Evolutionary conservation across 495 filamentous ascomycete genomes (phyloP), one percentile per base, ranked within the genome.

Genomic region (Lentithecium fluviatile): DNA sequence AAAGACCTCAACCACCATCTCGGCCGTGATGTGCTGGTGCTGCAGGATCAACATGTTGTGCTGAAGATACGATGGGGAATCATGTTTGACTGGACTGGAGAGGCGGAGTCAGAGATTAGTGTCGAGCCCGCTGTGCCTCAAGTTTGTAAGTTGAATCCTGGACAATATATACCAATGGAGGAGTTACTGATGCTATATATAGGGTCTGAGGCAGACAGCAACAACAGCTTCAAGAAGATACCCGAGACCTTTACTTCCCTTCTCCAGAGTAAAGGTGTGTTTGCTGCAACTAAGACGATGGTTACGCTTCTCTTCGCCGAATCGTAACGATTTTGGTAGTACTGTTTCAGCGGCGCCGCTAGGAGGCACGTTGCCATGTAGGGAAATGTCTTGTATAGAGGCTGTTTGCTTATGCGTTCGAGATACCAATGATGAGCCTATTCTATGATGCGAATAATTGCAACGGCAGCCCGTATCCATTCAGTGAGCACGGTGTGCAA

Each of bases 11-110:
- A 26, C 15, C 51, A 49, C 10, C 54, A 69, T 66, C 53, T 70
- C 2, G 66, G 68, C 12, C 49, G 60, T 7, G 47, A 59, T 23
- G 20, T 38, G 6, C 23, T 70, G 19, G 45, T 56, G 7, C 40
- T 68, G 13, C 32, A 64, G 48, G 58, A 55, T 40, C 21, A 34
- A 12, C 53, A 67, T 40, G 62, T 69, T 10, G 8, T 69, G 25
- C 42, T 74, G 13, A 57, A 66, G 32, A 38, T 74, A 13, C 23
- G 8, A 10, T 87, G 84, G 84, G 68, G 65, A 29, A 81, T 85
- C 38, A 66, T 71, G 12, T 85, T 87, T 69, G 83, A 85, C 65
- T 85, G 82, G 82, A 83, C 81, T 0, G 84, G 84, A 5, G 82
- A 87, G 68, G 82, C 82, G 5, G 75, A 79, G 68, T 82, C 77